Percentiles rank a stretch among this genome's conserved stretches.
Evolutionary conservation across 345 rosid species (phyloP).

Genomic region (Rhodamnia rubescens): DNA sequence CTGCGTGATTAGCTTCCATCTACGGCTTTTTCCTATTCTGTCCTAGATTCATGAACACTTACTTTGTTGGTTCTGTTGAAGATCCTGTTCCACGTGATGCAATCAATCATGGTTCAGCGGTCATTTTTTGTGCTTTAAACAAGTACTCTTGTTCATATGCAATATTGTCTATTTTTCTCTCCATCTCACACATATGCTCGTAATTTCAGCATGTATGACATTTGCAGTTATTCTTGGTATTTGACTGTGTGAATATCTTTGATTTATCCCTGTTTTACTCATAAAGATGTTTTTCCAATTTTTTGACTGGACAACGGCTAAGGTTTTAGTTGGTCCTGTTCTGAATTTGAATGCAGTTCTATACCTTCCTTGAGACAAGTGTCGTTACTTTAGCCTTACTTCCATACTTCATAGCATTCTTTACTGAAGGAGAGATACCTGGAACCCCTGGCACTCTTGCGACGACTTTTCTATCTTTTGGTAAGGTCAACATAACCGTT

Average conservation of each 20-base stretch:
- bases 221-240: not conserved
- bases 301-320: not conserved
- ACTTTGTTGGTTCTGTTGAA: not conserved
- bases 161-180: not conserved
- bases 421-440: slow-evolving; percentile 89
- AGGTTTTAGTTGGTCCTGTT: not conserved
- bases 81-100: not conserved
- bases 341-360: slow-evolving; percentile 50
- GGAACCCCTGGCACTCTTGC: slow-evolving; percentile 93
- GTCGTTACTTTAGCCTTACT: slow-evolving; percentile 72
- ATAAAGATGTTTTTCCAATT: not conserved
- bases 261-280: not conserved
- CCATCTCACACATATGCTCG: not conserved
- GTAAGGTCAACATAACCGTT: slow-evolving; percentile 21
- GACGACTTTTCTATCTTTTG: slow-evolving; percentile 91
- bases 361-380: slow-evolving; percentile 90
- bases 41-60: not conserved
- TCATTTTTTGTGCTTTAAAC: not conserved
- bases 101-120: not conserved
- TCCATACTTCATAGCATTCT: slow-evolving; percentile 86
- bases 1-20: not conserved
- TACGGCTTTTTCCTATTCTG: not conserved
- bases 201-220: not conserved
- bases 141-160: not conserved
- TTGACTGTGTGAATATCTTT: not conserved